Conservation (phyloP, 352 stramenopile genomes). For the Phytopythium boreale region DNA sequence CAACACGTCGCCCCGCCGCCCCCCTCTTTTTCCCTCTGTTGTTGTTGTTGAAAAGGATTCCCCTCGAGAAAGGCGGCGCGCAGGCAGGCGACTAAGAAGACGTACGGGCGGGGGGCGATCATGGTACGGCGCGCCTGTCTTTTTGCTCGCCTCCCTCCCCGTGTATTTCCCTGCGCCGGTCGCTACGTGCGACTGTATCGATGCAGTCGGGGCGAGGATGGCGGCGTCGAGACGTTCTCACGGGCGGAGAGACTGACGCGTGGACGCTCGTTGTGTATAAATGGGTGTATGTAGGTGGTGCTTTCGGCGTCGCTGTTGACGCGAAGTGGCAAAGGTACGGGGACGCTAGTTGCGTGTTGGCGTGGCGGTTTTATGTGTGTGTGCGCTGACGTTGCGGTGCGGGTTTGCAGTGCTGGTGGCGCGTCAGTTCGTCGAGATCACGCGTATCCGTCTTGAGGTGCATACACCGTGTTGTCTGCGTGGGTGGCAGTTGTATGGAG, state of each 20-base stretch:
- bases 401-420: constrained; percentile 88
- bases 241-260: not conserved
- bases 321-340: constrained; percentile 92
- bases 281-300: constrained; percentile 80
- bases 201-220: not conserved
- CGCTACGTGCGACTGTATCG: not conserved
- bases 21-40: not conserved
- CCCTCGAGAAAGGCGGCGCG: constrained; percentile 4
- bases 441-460: constrained; percentile 96
- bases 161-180: not conserved
- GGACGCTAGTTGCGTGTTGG: not conserved
- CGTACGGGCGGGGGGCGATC: not conserved
- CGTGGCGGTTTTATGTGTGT: not conserved
- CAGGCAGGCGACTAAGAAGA: not conserved
- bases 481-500: not conserved
- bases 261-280: not conserved
- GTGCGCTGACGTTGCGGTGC: not conserved
- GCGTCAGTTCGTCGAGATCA: constrained; percentile 99
- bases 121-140: not conserved
- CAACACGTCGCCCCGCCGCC: constrained; percentile 2
- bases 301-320: constrained; percentile 94
- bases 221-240: no score
- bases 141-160: not conserved
- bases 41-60: constrained; percentile 10
- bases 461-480: not conserved